phyloP scores from a whole-genome alignment of 2,329 filamentous ascomycete genomes.

The Colletotrichum spaethianum region DNA sequence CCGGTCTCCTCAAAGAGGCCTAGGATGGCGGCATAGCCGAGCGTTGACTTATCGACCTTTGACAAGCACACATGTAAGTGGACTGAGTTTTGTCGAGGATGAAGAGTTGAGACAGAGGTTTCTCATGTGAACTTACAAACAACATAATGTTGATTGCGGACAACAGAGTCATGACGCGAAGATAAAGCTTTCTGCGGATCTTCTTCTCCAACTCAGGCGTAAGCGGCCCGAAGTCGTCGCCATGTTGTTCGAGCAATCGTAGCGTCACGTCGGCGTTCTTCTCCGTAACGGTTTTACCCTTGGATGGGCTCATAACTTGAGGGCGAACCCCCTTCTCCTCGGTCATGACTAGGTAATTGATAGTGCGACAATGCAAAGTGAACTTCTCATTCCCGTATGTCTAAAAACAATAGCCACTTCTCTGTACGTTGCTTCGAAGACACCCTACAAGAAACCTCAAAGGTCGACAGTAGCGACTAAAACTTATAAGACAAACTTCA shows the following conservation, averaged over 20 bases:
- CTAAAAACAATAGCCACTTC: too few species aligned
- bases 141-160: conserved; percentile 53
- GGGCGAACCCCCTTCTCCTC: conserved; percentile 23
- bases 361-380: too few species aligned
- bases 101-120: neutral
- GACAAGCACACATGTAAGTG: neutral
- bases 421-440: neutral
- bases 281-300: conserved; percentile 35
- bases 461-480: neutral
- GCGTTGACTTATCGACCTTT: conserved; percentile 58
- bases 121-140: conserved; percentile 48
- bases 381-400: neutral
- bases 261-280: conserved; percentile 55
- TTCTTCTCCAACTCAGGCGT: conserved; percentile 51
- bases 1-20: conserved; percentile 58
- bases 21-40: conserved; percentile 57
- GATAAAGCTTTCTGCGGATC: conserved; percentile 51
- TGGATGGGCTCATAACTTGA: conserved; percentile 8
- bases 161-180: conserved; percentile 50
- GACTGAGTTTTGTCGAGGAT: too few species aligned
- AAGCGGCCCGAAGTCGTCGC: conserved; percentile 48
- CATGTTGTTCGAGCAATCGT: conserved; percentile 52
- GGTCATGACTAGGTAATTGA: conserved; percentile 5
- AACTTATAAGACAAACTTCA: neutral
- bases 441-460: neutral